These are phyloP conservation scores for Tulasnella sp. DNA, from an alignment of 768 basidiomycete species.

Conservation along the genomic window DNA sequence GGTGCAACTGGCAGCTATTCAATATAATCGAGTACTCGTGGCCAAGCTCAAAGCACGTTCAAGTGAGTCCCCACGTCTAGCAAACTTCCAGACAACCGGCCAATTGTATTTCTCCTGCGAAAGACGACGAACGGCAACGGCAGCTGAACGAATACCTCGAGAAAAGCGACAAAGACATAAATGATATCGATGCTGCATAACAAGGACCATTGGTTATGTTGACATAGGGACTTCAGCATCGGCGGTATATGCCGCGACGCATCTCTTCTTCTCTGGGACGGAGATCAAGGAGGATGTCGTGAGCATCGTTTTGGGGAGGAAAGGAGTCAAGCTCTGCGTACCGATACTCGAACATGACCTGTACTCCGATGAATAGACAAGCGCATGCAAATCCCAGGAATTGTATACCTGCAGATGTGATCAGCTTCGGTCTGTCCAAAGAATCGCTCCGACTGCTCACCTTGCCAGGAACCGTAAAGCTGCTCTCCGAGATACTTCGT, in stretches of 20 bases:
- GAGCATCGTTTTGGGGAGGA: background rate
- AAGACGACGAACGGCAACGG: background rate
- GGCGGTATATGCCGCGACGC: conserved; percentile 42
- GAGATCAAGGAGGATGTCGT: background rate
- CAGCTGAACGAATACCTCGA: background rate
- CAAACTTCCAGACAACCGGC: background rate
- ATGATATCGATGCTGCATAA: background rate
- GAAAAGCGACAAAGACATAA: background rate
- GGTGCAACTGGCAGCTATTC: conserved; percentile 62
- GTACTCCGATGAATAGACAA: conserved; percentile 69
- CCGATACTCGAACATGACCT: conserved; percentile 97
- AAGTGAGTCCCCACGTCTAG: background rate
- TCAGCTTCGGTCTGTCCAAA: background rate
- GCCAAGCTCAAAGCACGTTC: conserved; percentile 36
- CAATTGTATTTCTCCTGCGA: no score
- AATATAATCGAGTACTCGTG: conserved; percentile 58
- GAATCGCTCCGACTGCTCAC: conserved; percentile 26
- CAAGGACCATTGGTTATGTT: background rate
- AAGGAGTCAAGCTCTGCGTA: conserved; percentile 26
- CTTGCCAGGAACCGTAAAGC: conserved; percentile 54
- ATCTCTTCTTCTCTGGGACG: conserved; percentile 56
- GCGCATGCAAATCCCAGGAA: conserved; percentile 51
- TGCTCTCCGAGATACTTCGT: conserved; percentile 50
- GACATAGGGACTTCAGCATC: conserved; percentile 21
- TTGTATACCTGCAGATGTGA: conserved; percentile 38